Base-by-base conservation (phyloP, 805 yeast species). In the Metschnikowia corniflorae region DNA sequence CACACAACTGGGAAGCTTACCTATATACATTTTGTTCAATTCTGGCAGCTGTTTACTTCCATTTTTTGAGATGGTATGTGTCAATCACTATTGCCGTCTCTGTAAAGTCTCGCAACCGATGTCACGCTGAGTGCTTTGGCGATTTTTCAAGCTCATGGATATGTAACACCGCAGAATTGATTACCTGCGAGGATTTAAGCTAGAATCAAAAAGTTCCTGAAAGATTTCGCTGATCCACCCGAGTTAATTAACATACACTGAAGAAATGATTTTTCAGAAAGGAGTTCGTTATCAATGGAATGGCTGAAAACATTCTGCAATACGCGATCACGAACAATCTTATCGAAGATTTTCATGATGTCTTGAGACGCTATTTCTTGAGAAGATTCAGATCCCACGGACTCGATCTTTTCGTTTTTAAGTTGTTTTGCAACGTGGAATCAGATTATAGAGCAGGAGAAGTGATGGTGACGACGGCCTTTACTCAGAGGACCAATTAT, bases 301-400 rank as follows among this genome's bases (percentile, higher is more conserved):
- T 13, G 9, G 16, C 28, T 3, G 17, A 26, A 16, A 26, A 26
- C 14, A 10, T 14, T 26, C 28, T 26, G 28, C 10, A 5, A 3
- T 10, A 15, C 16, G 28, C 28, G 14, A 13, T 5, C 16, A 13
- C 16, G 16, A 13, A 26, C 16, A 2, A 12, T 14, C 14, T 26
- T 3, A 26, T 26, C 1, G 15, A 26, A 7, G 16, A 7, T 13
- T 14, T 26, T 12, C 10, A 14, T 16, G 14, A 26, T 13, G 28
- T 26, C 16, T 26, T 26, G 28, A 26, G 14, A 14, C 28, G 28
- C 28, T 14, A n/a, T n/a, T 26, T 26, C 14, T 26, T 26, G 28
- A 16, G 6, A 14, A n/a, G 15, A 6, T 26, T 7, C 28, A 26
- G 9, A 13, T 15, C 10, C 9, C 16, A 26, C 10, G 16, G 28